A percentile compares a stretch with the other conserved stretches of the same genome.
Evolutionary conservation across 345 rosid species (phyloP).

Genomic region (Camelina sativa): DNA sequence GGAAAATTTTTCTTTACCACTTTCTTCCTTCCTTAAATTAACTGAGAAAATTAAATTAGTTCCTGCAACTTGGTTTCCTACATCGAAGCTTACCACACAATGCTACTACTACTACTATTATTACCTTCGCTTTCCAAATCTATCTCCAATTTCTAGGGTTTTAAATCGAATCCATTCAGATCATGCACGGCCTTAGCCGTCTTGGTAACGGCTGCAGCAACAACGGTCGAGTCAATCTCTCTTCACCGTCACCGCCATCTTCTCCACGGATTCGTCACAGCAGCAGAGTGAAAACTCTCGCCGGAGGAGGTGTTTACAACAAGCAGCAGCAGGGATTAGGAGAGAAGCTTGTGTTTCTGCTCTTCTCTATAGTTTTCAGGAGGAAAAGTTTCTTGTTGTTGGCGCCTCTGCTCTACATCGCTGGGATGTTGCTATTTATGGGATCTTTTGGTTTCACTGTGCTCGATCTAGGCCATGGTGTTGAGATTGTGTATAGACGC

Average conservation of each 20-base stretch:
- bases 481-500: conserved; percentile 56
- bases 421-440: conserved; percentile 88
- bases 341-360: conserved; percentile 58
- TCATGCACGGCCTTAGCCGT: conserved; percentile 88
- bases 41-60: neutral
- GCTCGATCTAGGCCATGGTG: conserved; percentile 62
- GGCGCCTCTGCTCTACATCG: conserved; percentile 85
- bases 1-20: neutral
- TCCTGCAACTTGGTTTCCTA: neutral
- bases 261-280: conserved; percentile 79
- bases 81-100: conserved; percentile 10
- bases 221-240: conserved; percentile 47
- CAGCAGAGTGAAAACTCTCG: conserved; percentile 49
- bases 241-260: conserved; percentile 91
- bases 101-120: neutral
- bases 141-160: conserved; percentile 40
- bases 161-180: neutral
- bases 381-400: conserved; percentile 76
- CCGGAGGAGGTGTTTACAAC: conserved; percentile 35
- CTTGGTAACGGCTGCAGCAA: conserved; percentile 69
- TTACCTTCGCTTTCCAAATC: conserved; percentile 6
- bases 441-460: conserved; percentile 82
- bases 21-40: neutral
- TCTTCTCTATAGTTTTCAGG: conserved; percentile 71
- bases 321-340: conserved; percentile 47